phyloP scores from a whole-genome alignment of 768 basidiomycete genomes.

The Podaxis mareebaensis region DNA sequence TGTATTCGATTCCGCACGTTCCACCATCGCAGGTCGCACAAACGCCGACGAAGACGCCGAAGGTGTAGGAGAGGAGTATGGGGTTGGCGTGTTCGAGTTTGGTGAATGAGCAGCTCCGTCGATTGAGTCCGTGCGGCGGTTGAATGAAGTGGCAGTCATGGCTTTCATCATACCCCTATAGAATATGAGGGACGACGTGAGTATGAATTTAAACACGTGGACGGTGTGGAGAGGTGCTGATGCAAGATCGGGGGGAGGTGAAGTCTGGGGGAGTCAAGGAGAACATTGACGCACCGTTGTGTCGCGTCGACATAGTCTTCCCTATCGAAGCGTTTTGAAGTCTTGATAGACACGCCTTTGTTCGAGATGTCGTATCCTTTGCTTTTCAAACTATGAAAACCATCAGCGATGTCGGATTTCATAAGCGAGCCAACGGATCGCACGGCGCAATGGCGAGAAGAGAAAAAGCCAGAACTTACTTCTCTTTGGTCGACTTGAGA shows the following conservation, averaged over 20 bases:
- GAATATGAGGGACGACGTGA: background rate
- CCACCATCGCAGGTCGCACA: constrained; percentile 19
- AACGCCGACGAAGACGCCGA: background rate
- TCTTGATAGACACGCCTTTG: constrained; percentile 68
- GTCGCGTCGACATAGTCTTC: constrained; percentile 74
- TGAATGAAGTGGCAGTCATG: constrained; percentile 13
- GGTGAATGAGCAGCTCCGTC: constrained; percentile 7
- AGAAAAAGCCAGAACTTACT: constrained; percentile 36
- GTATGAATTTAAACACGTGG: background rate
- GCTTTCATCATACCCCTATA: constrained; percentile 51
- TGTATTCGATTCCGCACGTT: constrained; percentile 25
- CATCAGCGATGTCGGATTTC: background rate
- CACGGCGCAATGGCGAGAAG: background rate
- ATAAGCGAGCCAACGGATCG: background rate
- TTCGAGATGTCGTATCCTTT: constrained; percentile 58
- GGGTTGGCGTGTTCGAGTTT: background rate
- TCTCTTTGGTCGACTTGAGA: constrained; percentile 51
- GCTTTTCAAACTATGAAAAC: constrained; percentile 47
- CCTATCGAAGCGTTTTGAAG: constrained; percentile 54
- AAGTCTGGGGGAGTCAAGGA: background rate
- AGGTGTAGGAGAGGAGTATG: background rate
- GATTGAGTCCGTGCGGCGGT: constrained; percentile 7
- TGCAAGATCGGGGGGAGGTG: background rate
- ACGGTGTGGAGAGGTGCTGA: background rate
- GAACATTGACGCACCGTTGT: constrained; percentile 51